Percentiles rank a stretch among this genome's conserved stretches.
Evolutionary conservation across 2,329 filamentous ascomycete genomes (phyloP).

Genomic region (Annulohypoxylon truncatum): DNA sequence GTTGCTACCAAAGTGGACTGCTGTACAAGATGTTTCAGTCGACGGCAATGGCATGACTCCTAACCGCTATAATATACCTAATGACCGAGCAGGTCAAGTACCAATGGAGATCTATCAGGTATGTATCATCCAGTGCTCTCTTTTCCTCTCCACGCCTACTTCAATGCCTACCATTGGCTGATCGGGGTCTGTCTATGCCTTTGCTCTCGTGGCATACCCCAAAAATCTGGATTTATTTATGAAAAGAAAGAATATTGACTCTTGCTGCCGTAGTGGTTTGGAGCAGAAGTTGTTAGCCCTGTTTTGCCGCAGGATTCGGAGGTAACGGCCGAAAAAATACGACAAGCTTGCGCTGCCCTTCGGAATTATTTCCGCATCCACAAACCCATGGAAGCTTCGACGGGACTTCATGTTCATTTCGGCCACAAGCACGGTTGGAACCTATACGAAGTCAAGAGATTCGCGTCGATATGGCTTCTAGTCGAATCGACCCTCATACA

Average conservation of each 20-base stretch:
- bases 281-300: constrained; percentile 41
- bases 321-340: constrained; percentile 13
- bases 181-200: not conserved
- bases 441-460: constrained; percentile 39
- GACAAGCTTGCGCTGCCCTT: constrained; percentile 28
- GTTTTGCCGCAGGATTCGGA: constrained; percentile 13
- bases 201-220: not conserved
- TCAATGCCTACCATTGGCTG: not conserved
- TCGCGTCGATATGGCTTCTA: constrained; percentile 39
- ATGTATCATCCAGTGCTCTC: not conserved
- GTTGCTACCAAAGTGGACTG: constrained; percentile 25
- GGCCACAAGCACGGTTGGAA: constrained; percentile 41
- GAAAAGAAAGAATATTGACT: not conserved
- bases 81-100: not conserved
- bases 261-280: constrained; percentile 28
- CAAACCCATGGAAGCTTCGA: constrained; percentile 41
- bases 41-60: constrained; percentile 32
- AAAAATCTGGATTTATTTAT: not conserved
- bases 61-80: constrained; percentile 26
- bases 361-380: constrained; percentile 34
- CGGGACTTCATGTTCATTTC: constrained; percentile 41
- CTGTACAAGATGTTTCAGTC: constrained; percentile 28
- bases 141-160: not conserved
- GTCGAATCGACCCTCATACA: constrained; percentile 28
- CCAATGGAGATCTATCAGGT: constrained; percentile 29